Percentiles rank a stretch among this genome's conserved stretches.
Evolutionary conservation across 176 grass and related monocot genomes (phyloP).

Genomic region (Chrysopogon serrulatus): DNA sequence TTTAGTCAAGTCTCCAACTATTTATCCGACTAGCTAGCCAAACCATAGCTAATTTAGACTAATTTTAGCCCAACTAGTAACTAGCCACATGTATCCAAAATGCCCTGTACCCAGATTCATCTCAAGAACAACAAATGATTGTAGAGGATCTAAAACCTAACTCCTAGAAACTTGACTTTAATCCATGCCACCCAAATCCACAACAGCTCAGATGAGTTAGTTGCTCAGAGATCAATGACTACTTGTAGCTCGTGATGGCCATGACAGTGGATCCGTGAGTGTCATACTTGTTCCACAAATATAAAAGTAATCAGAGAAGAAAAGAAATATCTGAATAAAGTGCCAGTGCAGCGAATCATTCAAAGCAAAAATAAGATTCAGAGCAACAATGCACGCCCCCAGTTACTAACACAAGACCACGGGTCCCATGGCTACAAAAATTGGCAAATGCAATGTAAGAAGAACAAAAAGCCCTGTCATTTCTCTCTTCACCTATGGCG

Average conservation of each 20-base stretch:
- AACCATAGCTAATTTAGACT: too few relatives aligned
- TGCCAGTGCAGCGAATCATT: not conserved
- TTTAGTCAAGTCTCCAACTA: too few relatives aligned
- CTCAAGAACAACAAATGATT: too few relatives aligned
- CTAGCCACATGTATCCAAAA: too few relatives aligned
- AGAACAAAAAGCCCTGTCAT: not conserved
- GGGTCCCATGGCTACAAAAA: not conserved
- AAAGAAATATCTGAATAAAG: not conserved
- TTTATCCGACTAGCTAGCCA: too few relatives aligned
- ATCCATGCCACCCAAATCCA: not conserved
- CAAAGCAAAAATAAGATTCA: not conserved
- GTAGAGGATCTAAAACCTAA: too few relatives aligned
- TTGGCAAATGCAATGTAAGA: not conserved
- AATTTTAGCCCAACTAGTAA: too few relatives aligned
- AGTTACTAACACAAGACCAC: not conserved
- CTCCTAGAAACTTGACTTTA: too few relatives aligned
- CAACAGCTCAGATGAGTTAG: not conserved
- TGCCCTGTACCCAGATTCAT: too few relatives aligned
- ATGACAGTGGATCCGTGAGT: too few relatives aligned
- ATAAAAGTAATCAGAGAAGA: not conserved
- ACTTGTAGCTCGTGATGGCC: too few relatives aligned
- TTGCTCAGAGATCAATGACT: not conserved
- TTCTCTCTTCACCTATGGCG: slow-evolving; percentile 26
- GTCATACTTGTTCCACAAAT: not conserved
- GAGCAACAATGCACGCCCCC: not conserved